Conservation (phyloP, 2,329 filamentous ascomycete genomes). For the Harringtonia aguacate region DNA sequence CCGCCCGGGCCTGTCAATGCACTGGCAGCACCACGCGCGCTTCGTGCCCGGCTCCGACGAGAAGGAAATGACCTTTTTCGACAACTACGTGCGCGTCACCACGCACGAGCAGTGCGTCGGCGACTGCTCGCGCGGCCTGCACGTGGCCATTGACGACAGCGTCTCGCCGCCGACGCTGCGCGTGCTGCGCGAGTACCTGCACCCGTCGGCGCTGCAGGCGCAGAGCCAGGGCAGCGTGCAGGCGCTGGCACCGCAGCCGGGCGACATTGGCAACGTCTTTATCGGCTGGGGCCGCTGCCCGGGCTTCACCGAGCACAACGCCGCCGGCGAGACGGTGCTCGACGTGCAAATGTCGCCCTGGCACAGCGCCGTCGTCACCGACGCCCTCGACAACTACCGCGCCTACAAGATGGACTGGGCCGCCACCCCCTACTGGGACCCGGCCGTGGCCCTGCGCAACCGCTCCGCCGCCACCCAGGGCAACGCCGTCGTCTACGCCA, state of each 20-base stretch:
- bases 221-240: conserved; percentile 34
- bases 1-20: conserved; percentile 14
- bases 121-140: conserved; percentile 29
- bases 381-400: conserved; percentile 37
- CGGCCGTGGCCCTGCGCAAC: conserved; percentile 14
- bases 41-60: conserved; percentile 27
- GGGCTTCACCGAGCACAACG: conserved; percentile 33
- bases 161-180: conserved; percentile 28
- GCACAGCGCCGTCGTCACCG: not conserved
- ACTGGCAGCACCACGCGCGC: conserved; percentile 35
- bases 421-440: conserved; percentile 28
- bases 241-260: conserved; percentile 29
- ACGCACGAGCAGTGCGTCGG: conserved; percentile 18
- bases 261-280: conserved; percentile 31
- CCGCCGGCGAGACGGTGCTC: conserved; percentile 39
- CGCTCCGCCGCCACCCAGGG: not conserved
- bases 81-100: conserved; percentile 35
- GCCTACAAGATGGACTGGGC: conserved; percentile 43
- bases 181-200: conserved; percentile 33
- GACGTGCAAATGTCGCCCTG: conserved; percentile 28
- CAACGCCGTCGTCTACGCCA: not conserved
- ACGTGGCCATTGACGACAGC: conserved; percentile 28
- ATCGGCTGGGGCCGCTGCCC: conserved; percentile 46
- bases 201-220: conserved; percentile 20
- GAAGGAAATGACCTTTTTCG: conserved; percentile 33